Conservation (phyloP, 106 monocot species). For the Acorus calamus region DNA sequence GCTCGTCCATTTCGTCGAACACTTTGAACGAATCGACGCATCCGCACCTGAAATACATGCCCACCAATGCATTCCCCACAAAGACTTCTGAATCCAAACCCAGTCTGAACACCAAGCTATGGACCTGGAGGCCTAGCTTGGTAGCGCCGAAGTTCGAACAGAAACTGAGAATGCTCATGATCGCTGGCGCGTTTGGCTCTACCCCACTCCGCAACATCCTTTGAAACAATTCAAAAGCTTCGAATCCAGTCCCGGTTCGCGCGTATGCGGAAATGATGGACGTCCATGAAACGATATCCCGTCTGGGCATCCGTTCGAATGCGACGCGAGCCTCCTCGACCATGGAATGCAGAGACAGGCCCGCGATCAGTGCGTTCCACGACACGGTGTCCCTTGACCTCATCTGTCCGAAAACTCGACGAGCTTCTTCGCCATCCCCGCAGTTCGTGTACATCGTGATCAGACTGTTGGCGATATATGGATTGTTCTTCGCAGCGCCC, state of each 20-base stretch:
- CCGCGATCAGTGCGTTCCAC: constrained; percentile 57
- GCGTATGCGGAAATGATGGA: constrained; percentile 56
- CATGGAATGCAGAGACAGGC: constrained; percentile 34
- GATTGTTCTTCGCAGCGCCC: constrained; percentile 39
- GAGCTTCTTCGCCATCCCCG: constrained; percentile 23
- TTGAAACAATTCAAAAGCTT: constrained; percentile 36
- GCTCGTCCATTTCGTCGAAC: constrained; percentile 37
- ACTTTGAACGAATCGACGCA: constrained; percentile 31
- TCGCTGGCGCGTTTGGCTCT: constrained; percentile 25
- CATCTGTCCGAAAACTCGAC: constrained; percentile 35
- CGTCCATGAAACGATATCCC: constrained; percentile 66
- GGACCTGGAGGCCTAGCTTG: constrained; percentile 31
- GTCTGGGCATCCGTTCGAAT: constrained; percentile 44
- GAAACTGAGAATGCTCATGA: constrained; percentile 37
- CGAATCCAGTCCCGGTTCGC: constrained; percentile 31
- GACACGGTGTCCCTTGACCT: constrained; percentile 45
- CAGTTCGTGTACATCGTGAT: constrained; percentile 68
- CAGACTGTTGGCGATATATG: constrained; percentile 42
- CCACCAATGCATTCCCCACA: constrained; percentile 41
- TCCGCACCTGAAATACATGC: constrained; percentile 68
- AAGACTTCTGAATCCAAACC: constrained; percentile 31
- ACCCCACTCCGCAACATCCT: constrained; percentile 38
- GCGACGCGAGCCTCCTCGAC: constrained; percentile 35
- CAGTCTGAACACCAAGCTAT: constrained; percentile 23
- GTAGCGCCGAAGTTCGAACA: constrained; percentile 26